Evolutionary conservation across 257 asterid genomes (phyloP).

Genomic region (Solanum virginianum): DNA sequence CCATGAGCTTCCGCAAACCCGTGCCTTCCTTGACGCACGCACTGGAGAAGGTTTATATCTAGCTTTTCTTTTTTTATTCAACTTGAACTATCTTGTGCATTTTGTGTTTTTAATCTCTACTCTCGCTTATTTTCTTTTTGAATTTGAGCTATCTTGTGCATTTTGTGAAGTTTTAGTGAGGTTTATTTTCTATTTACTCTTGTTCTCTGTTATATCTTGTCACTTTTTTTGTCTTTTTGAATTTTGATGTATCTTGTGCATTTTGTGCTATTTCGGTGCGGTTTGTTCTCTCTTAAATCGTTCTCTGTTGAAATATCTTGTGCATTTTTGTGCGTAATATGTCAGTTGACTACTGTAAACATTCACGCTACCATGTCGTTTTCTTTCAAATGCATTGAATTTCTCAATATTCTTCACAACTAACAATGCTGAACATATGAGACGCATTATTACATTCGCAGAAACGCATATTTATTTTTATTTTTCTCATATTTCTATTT

Average conservation of each 20-base stretch:
- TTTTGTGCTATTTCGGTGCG: background rate
- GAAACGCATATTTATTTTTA: background rate
- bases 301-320: background rate
- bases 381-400: background rate
- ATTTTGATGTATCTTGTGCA: background rate
- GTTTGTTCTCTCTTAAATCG: background rate
- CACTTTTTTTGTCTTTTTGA: background rate
- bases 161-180: background rate
- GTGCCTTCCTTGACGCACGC: conserved; percentile 48
- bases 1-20: conserved; percentile 33
- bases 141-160: background rate
- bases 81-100: background rate
- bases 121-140: background rate
- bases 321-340: background rate
- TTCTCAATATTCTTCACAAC: background rate
- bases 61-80: background rate
- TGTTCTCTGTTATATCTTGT: background rate
- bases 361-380: background rate
- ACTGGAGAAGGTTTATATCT: conserved; percentile 34
- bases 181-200: background rate
- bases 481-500: background rate
- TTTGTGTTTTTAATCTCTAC: background rate
- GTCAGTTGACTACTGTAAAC: background rate
- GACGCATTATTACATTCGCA: background rate
- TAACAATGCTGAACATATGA: background rate